A percentile compares a stretch with the other conserved stretches of the same genome.
These are phyloP conservation scores for Talaromyces amestolkiae DNA, from an alignment of 2,329 filamentous ascomycete genomes.

Conservation along the genomic window DNA sequence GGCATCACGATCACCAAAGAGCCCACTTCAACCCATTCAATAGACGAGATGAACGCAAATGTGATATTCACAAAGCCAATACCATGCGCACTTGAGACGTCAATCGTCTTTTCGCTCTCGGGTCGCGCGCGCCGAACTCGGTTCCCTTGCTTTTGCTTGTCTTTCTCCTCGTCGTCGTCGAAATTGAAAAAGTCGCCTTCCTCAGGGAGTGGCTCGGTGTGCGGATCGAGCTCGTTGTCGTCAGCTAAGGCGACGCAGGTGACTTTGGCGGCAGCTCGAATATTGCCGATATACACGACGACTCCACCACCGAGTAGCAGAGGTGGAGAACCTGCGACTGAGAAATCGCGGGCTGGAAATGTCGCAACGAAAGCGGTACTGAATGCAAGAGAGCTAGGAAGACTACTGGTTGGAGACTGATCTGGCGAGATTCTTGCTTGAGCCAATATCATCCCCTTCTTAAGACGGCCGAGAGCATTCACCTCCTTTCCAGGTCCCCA, in stretches of 20 bases:
- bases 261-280: conserved; percentile 77
- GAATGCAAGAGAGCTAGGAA: conserved; percentile 34
- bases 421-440: conserved; percentile 14
- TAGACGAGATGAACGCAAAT: conserved; percentile 57
- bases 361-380: conserved; percentile 69
- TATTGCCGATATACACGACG: conserved; percentile 83
- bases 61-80: conserved; percentile 46
- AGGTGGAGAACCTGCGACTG: conserved; percentile 45
- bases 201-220: conserved; percentile 26
- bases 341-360: conserved; percentile 62
- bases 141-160: conserved; percentile 19
- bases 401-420: conserved; percentile 41
- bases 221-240: conserved; percentile 29
- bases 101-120: conserved; percentile 32
- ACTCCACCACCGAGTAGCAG: conserved; percentile 55
- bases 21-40: conserved; percentile 57
- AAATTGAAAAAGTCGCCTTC: conserved; percentile 47
- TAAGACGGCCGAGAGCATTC: conserved; percentile 43
- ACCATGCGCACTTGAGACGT: conserved; percentile 22
- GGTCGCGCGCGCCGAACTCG: conserved; percentile 5
- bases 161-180: conserved; percentile 35
- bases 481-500: conserved; percentile 24
- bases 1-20: conserved; percentile 61
- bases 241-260: conserved; percentile 51
- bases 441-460: conserved; percentile 81